These are phyloP conservation scores for Globisporangium nagaii DNA, from an alignment of 352 stramenopile genomes.

Conservation along the genomic window DNA sequence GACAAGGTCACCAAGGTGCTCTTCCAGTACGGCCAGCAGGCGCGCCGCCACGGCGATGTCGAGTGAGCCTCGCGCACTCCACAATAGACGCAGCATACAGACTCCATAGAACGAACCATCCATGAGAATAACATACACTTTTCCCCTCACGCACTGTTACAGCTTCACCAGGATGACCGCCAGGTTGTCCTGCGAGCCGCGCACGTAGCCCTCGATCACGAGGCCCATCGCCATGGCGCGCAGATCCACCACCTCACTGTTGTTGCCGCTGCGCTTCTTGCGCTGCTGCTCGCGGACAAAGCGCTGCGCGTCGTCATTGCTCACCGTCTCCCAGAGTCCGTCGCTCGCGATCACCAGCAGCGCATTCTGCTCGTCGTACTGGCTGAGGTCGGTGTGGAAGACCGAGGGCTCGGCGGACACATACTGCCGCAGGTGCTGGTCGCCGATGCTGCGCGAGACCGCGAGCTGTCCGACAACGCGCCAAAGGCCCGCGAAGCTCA, in stretches of 20 bases:
- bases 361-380: not conserved
- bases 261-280: not conserved
- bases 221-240: conserved; percentile 72
- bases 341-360: conserved; percentile 69
- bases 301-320: conserved; percentile 34
- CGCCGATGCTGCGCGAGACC: conserved; percentile 90
- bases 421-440: conserved; percentile 78
- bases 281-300: conserved; percentile 33
- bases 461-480: conserved; percentile 89
- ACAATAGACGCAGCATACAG: not conserved
- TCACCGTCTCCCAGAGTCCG: conserved; percentile 72
- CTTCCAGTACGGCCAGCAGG: conserved; percentile 81
- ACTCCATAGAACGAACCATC: not conserved
- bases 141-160: not conserved
- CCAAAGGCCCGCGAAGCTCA: conserved; percentile 65
- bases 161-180: conserved; percentile 62
- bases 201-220: conserved; percentile 91
- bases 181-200: conserved; percentile 94
- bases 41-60: conserved; percentile 44
- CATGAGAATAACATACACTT: too few species aligned
- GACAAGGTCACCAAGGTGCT: conserved; percentile 74
- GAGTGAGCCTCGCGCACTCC: not conserved
- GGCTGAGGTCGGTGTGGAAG: conserved; percentile 22
- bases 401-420: conserved; percentile 84
- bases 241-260: conserved; percentile 45